These are phyloP conservation scores for Lophiostoma macrostomum DNA, from an alignment of 495 filamentous ascomycete genomes.

Conservation along the genomic window DNA sequence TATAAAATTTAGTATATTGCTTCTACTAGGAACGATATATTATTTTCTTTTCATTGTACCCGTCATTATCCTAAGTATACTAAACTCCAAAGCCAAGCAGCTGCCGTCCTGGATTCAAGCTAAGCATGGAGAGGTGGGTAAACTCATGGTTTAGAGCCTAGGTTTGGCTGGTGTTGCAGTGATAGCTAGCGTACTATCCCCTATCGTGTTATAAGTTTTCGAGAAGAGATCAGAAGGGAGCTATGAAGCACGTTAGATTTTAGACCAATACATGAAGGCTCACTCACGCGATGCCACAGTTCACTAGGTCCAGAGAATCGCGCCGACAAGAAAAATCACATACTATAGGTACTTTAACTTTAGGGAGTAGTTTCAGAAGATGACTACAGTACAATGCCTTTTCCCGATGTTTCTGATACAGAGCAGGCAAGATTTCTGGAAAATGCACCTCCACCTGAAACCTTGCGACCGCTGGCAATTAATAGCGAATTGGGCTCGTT, in stretches of 20 bases:
- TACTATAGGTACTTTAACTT: no score
- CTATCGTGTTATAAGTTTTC: neutral
- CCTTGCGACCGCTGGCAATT: no score
- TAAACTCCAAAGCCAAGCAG: neutral
- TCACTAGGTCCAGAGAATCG: no score
- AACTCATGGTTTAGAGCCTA: neutral
- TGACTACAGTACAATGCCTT: no score
- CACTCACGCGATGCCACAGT: neutral
- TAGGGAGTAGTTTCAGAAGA: no score
- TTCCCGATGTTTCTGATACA: no score
- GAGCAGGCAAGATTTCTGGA: no score
- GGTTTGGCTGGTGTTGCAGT: neutral
- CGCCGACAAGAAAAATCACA: no score
- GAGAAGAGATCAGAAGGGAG: neutral
- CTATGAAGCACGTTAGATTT: neutral
- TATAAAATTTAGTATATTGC: conserved; percentile 1
- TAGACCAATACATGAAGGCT: neutral
- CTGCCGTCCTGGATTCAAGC: neutral
- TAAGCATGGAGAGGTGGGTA: neutral
- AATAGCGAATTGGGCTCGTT: no score
- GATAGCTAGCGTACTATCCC: neutral
- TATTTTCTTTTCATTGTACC: neutral
- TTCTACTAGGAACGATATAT: neutral
- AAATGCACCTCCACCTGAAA: no score
- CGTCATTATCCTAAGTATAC: neutral